Percentiles rank a stretch among this genome's conserved stretches.
phyloP scores from a whole-genome alignment of 768 basidiomycete genomes.

The Exidia glandulosa region DNA sequence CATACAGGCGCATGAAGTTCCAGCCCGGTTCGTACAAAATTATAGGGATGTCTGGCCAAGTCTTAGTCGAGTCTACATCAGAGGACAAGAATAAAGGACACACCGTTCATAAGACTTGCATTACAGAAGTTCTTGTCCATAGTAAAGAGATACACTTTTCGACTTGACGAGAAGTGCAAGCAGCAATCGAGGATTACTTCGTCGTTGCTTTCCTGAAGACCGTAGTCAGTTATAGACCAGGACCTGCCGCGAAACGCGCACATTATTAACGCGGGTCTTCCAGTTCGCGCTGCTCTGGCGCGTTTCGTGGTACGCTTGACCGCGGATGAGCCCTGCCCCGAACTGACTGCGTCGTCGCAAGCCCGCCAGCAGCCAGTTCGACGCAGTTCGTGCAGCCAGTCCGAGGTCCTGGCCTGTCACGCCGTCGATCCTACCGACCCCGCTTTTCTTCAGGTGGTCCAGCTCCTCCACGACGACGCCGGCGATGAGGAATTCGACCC shows the following conservation, averaged over 20 bases:
- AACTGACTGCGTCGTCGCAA: slow-evolving; percentile 29
- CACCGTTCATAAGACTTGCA: slow-evolving; percentile 37
- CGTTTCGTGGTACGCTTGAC: slow-evolving; percentile 54
- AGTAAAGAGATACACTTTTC: slow-evolving; percentile 39
- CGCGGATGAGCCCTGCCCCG: slow-evolving; percentile 37
- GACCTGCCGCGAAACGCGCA: background rate
- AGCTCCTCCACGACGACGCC: slow-evolving; percentile 68
- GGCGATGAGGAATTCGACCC: slow-evolving; percentile 57
- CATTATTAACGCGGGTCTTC: slow-evolving; percentile 28
- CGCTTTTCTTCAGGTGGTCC: slow-evolving; percentile 30
- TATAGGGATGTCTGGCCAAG: background rate
- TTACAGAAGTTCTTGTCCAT: slow-evolving; percentile 61
- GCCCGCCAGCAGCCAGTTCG: slow-evolving; percentile 54
- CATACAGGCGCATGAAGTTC: background rate
- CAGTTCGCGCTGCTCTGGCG: slow-evolving; percentile 46
- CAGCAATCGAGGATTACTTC: slow-evolving; percentile 68
- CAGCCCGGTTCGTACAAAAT: background rate
- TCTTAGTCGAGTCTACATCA: background rate
- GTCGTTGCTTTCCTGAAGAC: slow-evolving; percentile 43
- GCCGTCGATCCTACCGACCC: slow-evolving; percentile 19
- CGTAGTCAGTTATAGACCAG: slow-evolving; percentile 11
- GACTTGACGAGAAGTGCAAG: slow-evolving; percentile 38
- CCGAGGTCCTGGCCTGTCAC: slow-evolving; percentile 24
- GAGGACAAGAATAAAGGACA: slow-evolving; percentile 5
- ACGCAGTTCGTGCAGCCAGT: slow-evolving; percentile 61